Percentiles rank a stretch among this genome's conserved stretches.
These are phyloP conservation scores for Hsuehochloa calcarea DNA, from an alignment of 176 grass and related monocot species.

Conservation along the genomic window DNA sequence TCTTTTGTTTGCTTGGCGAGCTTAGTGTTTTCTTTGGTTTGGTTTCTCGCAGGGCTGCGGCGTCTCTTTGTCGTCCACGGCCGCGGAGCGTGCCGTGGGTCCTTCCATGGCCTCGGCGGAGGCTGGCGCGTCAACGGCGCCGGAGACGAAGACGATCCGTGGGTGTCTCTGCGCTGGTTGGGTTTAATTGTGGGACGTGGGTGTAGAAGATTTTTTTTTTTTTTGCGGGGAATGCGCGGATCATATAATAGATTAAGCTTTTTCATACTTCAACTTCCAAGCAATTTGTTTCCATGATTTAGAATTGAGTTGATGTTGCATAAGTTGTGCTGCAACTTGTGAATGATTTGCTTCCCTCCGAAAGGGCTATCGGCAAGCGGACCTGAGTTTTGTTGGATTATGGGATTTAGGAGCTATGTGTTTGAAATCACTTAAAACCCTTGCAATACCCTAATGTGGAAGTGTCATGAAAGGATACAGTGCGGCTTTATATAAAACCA, in stretches of 20 bases:
- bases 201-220: not conserved
- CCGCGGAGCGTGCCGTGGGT: not conserved
- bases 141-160: not conserved
- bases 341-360: too few species aligned
- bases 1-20: not conserved
- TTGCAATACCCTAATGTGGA: not conserved
- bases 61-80: not conserved
- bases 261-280: not conserved
- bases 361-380: too few species aligned
- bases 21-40: not conserved
- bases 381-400: not conserved
- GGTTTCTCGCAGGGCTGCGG: not conserved
- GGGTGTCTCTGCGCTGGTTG: not conserved
- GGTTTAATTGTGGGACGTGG: not conserved
- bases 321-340: not conserved
- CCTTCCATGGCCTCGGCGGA: not conserved
- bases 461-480: not conserved
- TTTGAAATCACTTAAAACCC: slow-evolving; percentile 4
- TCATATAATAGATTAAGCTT: not conserved
- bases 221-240: not conserved
- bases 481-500: not conserved
- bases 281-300: not conserved
- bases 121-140: not conserved
- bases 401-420: not conserved
- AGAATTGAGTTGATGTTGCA: not conserved